Evolutionary conservation across 768 basidiomycete genomes (phyloP), one percentile per base, ranked within the genome.

Genomic region (Rhodosporidiobolus odoratus): DNA sequence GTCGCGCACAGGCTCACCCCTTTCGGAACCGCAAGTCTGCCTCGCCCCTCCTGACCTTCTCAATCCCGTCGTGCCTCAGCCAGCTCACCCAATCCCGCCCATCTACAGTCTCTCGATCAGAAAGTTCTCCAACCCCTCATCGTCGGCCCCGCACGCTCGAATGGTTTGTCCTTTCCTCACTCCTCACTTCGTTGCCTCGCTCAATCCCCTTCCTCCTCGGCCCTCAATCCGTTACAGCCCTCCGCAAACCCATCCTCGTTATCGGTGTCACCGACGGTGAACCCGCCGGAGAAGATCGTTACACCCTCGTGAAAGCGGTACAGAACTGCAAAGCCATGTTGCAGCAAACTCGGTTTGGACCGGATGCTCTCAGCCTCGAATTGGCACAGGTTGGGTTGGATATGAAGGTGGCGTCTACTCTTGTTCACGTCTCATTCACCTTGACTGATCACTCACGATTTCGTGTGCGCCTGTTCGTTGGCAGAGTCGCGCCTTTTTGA

Each of bases 51-150:
- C 23, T 17, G 25, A 6, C 8, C 27, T 23, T 17, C 9, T n/a
- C 35, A 2, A 27, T 37, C 16, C 8, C 8, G 7, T 40, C 9
- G 15, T 34, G 3, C 16, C 40, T 5, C n/a, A 40, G 3, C 3
- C 1, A 12, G 25, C n/a, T 8, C 30, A 23, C 19, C 4, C 37
- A 15, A 7, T 35, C 43, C 23, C 79, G 25, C 80, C 79, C 35
- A 16, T 27, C 13, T 25, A 27, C 50, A 48, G 52, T 72, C 76
- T 3, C 64, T 83, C 38, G 76, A 79, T 56, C 67, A 76, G 41
- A 82, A 82, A 77, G 73, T 83, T 65, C 71, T 83, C 27, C 77
- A 80, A 69, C 82, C 81, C 37, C 69, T 82, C 25, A 75, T 83
- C 3, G 67, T 82, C 19, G 79, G 78, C n/a, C 81, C 82, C 21